These are phyloP conservation scores for Biscutella auriculata DNA, from an alignment of 441 rosid species.

Conservation along the genomic window DNA sequence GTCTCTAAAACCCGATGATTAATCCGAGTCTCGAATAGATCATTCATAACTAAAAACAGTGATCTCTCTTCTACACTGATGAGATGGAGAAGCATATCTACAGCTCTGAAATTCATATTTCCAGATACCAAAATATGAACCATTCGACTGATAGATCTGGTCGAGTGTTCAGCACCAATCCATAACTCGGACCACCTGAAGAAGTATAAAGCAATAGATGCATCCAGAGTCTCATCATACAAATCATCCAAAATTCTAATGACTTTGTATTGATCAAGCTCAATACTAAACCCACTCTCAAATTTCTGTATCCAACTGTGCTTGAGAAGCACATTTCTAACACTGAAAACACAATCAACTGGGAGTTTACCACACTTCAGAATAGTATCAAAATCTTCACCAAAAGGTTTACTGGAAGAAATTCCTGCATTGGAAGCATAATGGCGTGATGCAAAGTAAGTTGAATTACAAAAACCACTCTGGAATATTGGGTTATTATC, in stretches of 20 bases:
- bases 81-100: conserved; percentile 20
- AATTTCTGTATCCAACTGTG: conserved; percentile 16
- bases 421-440: not conserved
- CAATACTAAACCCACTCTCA: conserved; percentile 9
- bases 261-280: conserved; percentile 23
- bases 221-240: conserved; percentile 29
- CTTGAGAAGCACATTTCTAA: conserved; percentile 17
- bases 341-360: conserved; percentile 9
- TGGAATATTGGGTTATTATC: not conserved
- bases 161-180: conserved; percentile 20
- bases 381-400: conserved; percentile 15
- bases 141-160: conserved; percentile 21
- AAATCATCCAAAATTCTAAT: conserved; percentile 21
- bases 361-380: not conserved
- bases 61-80: conserved; percentile 22
- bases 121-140: conserved; percentile 31
- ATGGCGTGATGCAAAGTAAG: not conserved
- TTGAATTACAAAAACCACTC: not conserved
- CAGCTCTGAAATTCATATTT: conserved; percentile 27
- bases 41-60: conserved; percentile 4
- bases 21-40: conserved; percentile 23
- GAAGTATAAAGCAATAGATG: conserved; percentile 30
- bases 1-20: conserved; percentile 27
- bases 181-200: conserved; percentile 32
- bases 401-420: conserved; percentile 8